A percentile compares a stretch with the other conserved stretches of the same genome.
Evolutionary conservation across 257 asterid species (phyloP).

Genomic region (Dorcoceras hygrometricum): DNA sequence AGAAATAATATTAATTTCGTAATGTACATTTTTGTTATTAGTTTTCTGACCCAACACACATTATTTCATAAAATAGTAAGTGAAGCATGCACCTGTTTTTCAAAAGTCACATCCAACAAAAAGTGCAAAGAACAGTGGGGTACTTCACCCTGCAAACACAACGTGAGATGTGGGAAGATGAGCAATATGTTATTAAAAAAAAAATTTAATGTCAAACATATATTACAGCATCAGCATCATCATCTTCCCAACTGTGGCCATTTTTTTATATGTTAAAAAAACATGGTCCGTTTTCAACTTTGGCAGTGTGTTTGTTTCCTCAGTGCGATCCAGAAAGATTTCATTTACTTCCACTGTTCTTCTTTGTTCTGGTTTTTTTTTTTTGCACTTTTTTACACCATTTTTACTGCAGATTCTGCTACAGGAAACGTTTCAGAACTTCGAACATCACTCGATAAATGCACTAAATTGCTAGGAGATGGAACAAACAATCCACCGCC

Average conservation of each 20-base stretch:
- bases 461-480: neutral
- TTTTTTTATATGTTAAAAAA: neutral
- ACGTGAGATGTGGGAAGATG: neutral
- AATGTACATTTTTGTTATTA: too few species aligned
- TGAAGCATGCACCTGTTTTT: neutral
- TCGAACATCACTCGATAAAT: constrained; percentile 21
- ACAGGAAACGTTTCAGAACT: constrained; percentile 18
- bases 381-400: constrained; percentile 26
- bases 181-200: neutral
- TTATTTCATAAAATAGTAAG: too few species aligned
- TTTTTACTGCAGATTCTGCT: constrained; percentile 34
- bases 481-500: too few species aligned
- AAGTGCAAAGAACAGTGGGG: neutral
- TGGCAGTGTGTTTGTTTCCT: neutral
- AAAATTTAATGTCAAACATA: too few species aligned
- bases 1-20: too few species aligned
- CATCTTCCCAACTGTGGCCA: neutral
- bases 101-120: neutral
- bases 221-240: neutral
- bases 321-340: neutral
- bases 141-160: neutral
- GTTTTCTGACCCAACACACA: too few species aligned
- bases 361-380: neutral
- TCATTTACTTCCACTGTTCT: neutral
- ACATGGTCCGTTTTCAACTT: neutral